These are phyloP conservation scores for Gaeumannomyces sp. DNA, from an alignment of 2,329 filamentous ascomycete species.

Conservation along the genomic window DNA sequence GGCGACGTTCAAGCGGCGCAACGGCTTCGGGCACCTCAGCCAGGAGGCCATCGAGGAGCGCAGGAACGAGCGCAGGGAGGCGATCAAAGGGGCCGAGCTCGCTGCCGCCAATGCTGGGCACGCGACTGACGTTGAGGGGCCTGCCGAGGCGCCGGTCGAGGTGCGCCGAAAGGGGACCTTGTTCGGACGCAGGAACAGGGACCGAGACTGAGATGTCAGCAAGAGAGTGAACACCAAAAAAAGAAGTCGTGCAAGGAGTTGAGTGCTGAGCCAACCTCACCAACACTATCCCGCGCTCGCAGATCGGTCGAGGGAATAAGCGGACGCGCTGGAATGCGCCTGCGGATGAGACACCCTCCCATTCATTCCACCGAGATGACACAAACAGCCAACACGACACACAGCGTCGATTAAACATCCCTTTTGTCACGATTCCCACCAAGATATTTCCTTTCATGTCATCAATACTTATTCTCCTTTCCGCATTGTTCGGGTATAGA, in stretches of 20 bases:
- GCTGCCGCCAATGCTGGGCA: slow-evolving; percentile 18
- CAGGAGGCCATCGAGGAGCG: slow-evolving; percentile 76
- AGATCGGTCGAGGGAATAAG: background rate
- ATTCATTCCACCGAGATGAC: background rate
- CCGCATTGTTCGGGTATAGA: background rate
- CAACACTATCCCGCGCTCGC: background rate
- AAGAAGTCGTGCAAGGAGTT: background rate
- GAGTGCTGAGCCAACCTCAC: background rate
- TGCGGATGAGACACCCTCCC: no score
- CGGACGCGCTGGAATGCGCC: background rate
- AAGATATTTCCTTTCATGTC: background rate
- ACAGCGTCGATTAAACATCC: background rate
- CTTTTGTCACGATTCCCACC: background rate
- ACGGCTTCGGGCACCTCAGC: slow-evolving; percentile 74
- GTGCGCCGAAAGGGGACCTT: slow-evolving; percentile 37
- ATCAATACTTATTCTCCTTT: background rate
- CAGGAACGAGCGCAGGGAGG: slow-evolving; percentile 59
- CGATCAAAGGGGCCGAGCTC: slow-evolving; percentile 37
- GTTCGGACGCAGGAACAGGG: slow-evolving; percentile 33
- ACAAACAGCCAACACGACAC: background rate
- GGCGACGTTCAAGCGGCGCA: slow-evolving; percentile 71
- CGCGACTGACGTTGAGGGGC: slow-evolving; percentile 24
- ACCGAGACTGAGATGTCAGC: slow-evolving; percentile 16
- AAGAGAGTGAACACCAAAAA: background rate
- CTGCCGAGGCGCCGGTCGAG: slow-evolving; percentile 15